phyloP scores from a whole-genome alignment of 139 green algal genomes.

The Coccomyxa sp. region DNA sequence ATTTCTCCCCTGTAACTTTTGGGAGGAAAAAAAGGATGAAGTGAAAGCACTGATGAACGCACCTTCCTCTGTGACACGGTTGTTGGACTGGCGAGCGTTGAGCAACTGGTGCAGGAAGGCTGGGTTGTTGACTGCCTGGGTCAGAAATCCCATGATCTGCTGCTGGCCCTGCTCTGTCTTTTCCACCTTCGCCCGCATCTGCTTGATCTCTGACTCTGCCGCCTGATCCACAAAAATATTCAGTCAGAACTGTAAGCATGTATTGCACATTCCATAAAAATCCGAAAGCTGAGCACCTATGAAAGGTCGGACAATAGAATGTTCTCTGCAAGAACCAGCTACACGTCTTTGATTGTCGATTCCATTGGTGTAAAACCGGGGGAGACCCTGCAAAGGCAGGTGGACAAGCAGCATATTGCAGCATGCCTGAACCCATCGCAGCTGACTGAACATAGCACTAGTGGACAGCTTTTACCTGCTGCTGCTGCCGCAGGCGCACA shows the following conservation, averaged over 20 bases:
- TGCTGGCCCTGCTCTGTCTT: constrained; percentile 69
- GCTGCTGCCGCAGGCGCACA: constrained; percentile 71
- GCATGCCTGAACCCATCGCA: neutral
- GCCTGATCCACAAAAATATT: constrained; percentile 16
- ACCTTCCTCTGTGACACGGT: no score
- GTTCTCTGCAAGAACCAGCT: no score
- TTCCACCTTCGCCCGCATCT: constrained; percentile 63
- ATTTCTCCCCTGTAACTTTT: no score
- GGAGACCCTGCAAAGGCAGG: no score
- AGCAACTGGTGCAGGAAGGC: constrained; percentile 63
- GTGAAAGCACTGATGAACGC: no score
- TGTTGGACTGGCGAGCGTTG: neutral
- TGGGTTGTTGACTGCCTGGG: constrained; percentile 74
- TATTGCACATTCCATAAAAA: no score
- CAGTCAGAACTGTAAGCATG: no score
- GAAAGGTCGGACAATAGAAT: no score
- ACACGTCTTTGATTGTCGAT: neutral
- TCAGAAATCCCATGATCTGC: constrained; percentile 80
- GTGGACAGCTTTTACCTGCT: constrained; percentile 35
- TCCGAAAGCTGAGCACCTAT: neutral
- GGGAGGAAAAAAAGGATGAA: no score
- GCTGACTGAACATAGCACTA: no score
- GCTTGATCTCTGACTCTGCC: constrained; percentile 50
- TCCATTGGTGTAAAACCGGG: no score
- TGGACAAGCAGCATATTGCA: no score